Conservation (phyloP, 2,329 filamentous ascomycete species). For the Chaetomium strumarium region DNA sequence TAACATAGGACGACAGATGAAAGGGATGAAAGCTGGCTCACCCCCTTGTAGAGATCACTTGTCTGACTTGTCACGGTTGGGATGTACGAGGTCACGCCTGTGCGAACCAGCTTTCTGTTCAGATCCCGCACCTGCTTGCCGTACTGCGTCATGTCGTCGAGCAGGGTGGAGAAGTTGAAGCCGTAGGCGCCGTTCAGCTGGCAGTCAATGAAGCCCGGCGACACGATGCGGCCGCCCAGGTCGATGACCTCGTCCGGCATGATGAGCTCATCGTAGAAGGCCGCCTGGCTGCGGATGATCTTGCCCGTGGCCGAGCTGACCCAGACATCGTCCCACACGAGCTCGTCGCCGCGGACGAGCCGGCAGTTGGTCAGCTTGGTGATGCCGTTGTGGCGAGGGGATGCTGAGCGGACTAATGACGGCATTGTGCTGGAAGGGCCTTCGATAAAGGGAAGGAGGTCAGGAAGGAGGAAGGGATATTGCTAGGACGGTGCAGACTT, state of each 20-base stretch:
- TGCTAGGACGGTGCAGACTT: neutral
- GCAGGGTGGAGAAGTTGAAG: slow-evolving; percentile 81
- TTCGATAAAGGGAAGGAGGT: too few relatives aligned
- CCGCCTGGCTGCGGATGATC: slow-evolving; percentile 64
- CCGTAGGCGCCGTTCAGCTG: slow-evolving; percentile 91
- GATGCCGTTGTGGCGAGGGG: slow-evolving; percentile 40
- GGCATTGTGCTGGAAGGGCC: slow-evolving; percentile 20
- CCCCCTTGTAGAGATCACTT: slow-evolving; percentile 75
- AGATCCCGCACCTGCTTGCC: slow-evolving; percentile 64
- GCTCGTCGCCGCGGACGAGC: slow-evolving; percentile 59
- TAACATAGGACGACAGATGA: neutral
- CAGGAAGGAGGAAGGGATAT: neutral
- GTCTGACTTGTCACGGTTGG: slow-evolving; percentile 79
- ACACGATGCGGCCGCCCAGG: slow-evolving; percentile 74
- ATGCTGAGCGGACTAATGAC: slow-evolving; percentile 23
- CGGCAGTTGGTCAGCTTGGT: slow-evolving; percentile 89
- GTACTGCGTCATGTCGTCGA: slow-evolving; percentile 64
- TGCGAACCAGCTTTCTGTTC: slow-evolving; percentile 66
- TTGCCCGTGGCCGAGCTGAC: slow-evolving; percentile 76
- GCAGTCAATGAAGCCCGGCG: slow-evolving; percentile 82
- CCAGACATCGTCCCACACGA: slow-evolving; percentile 81
- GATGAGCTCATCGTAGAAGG: slow-evolving; percentile 62
- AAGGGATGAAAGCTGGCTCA: slow-evolving; percentile 48
- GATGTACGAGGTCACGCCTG: slow-evolving; percentile 81
- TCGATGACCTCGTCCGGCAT: slow-evolving; percentile 71